Conservation (phyloP, 2,329 filamentous ascomycete genomes). For the Westerdykella sp. region DNA sequence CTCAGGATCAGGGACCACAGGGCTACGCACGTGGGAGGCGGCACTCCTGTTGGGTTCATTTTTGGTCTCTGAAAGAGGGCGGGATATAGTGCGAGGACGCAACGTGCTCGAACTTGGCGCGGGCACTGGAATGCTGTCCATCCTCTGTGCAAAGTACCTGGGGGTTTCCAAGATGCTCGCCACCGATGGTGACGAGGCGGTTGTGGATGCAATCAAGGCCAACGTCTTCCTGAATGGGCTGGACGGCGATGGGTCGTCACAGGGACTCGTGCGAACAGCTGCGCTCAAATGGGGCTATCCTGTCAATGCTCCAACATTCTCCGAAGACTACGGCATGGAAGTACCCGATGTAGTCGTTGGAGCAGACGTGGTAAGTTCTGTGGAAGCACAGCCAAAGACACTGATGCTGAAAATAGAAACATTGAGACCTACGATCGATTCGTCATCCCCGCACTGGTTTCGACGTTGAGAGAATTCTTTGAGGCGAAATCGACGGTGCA, state of each 20-base stretch:
- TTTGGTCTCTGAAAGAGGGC: constrained; percentile 47
- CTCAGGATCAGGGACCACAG: constrained; percentile 66
- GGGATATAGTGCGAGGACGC: constrained; percentile 46
- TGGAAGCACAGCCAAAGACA: not conserved
- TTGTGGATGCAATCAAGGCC: constrained; percentile 60
- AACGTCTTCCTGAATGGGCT: constrained; percentile 65
- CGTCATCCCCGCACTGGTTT: constrained; percentile 57
- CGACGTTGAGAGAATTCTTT: constrained; percentile 59
- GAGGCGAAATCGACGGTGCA: constrained; percentile 50
- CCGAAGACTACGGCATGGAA: constrained; percentile 45
- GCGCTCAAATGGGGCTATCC: constrained; percentile 61
- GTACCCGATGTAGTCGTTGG: constrained; percentile 61
- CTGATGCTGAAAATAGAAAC: constrained; percentile 5
- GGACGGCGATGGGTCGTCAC: constrained; percentile 39
- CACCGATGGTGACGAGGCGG: constrained; percentile 68
- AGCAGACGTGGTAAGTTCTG: constrained; percentile 57
- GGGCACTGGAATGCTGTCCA: constrained; percentile 69
- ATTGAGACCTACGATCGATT: constrained; percentile 61
- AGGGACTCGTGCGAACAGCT: constrained; percentile 41
- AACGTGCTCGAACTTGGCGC: constrained; percentile 66
- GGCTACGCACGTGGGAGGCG: constrained; percentile 75
- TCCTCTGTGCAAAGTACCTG: constrained; percentile 65
- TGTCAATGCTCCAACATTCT: constrained; percentile 53
- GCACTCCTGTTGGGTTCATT: constrained; percentile 67
- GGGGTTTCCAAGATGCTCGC: constrained; percentile 55